phyloP scores from a whole-genome alignment of 495 filamentous ascomycete genomes.

The Lasiosphaeria hispida region DNA sequence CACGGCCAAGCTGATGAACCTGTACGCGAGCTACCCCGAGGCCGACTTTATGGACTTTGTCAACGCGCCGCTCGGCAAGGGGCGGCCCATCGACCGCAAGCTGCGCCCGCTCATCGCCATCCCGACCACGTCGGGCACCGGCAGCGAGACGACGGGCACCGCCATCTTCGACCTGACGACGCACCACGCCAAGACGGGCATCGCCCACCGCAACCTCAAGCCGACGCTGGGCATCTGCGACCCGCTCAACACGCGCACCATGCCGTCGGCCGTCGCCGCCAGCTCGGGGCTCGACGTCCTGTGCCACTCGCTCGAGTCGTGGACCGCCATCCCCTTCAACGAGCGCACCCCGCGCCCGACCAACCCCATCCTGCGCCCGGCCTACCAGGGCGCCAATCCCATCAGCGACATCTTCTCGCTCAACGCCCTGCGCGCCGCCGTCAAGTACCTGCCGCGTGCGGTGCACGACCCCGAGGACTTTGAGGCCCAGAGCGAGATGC shows the following conservation, averaged over 20 bases:
- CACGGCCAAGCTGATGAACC: slow-evolving; percentile 97
- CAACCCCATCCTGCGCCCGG: slow-evolving; percentile 87
- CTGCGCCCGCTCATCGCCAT: slow-evolving; percentile 85
- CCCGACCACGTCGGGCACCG: slow-evolving; percentile 93
- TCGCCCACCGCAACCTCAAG: slow-evolving; percentile 92
- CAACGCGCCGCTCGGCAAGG: slow-evolving; percentile 89
- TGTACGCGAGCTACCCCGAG: slow-evolving; percentile 83
- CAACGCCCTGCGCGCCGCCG: slow-evolving; percentile 70
- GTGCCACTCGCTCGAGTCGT: slow-evolving; percentile 89
- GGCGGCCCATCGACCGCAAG: slow-evolving; percentile 74
- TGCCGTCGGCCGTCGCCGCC: slow-evolving; percentile 89
- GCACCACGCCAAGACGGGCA: slow-evolving; percentile 87
- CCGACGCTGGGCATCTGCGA: slow-evolving; percentile 96
- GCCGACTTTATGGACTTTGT: slow-evolving; percentile 96
- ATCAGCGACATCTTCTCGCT: slow-evolving; percentile 96
- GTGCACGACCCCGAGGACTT: slow-evolving; percentile 82
- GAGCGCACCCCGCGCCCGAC: slow-evolving; percentile 77
- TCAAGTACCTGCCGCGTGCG: slow-evolving; percentile 87
- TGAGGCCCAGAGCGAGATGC: slow-evolving; percentile 91
- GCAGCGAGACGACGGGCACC: slow-evolving; percentile 93
- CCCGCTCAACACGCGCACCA: slow-evolving; percentile 89
- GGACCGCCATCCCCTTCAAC: slow-evolving; percentile 93
- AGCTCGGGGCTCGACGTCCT: slow-evolving; percentile 89
- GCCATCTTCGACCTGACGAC: slow-evolving; percentile 94
- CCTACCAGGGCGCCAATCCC: slow-evolving; percentile 96